phyloP scores from a whole-genome alignment of 2,329 filamentous ascomycete species.

The Graphium sp. region DNA sequence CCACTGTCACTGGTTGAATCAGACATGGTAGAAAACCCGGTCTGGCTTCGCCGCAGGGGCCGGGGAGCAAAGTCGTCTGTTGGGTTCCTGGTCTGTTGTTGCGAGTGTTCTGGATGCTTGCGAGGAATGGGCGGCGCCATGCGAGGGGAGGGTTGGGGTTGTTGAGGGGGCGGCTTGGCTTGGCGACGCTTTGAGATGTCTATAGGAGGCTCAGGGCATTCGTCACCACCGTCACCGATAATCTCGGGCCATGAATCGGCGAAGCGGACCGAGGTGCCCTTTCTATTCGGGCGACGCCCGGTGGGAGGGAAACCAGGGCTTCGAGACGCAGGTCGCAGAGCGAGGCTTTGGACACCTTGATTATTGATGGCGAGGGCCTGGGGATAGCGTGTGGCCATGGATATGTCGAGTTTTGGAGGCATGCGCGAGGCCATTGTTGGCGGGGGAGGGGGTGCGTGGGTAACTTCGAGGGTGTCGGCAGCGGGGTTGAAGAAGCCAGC shows the following conservation, averaged over 20 bases:
- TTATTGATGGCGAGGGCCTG: constrained; percentile 29
- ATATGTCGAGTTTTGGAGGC: constrained; percentile 36
- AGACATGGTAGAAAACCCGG: background rate
- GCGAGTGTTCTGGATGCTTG: too few relatives aligned
- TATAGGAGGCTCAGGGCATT: constrained; percentile 53
- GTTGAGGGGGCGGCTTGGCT: constrained; percentile 8
- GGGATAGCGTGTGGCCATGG: constrained; percentile 35
- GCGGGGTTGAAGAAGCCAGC: constrained; percentile 42
- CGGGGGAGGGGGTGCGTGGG: constrained; percentile 28
- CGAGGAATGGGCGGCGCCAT: background rate
- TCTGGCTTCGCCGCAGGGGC: background rate
- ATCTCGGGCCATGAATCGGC: constrained; percentile 55
- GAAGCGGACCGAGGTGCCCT: constrained; percentile 62
- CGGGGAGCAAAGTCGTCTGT: background rate
- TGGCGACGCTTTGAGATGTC: constrained; percentile 46
- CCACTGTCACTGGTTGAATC: background rate
- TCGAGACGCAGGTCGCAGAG: constrained; percentile 18
- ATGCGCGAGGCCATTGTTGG: constrained; percentile 11
- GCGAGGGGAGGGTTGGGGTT: constrained; percentile 5
- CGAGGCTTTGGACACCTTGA: constrained; percentile 24
- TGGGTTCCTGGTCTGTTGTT: too few relatives aligned
- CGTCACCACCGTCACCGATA: constrained; percentile 85
- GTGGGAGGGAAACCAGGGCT: constrained; percentile 23
- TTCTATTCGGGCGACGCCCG: constrained; percentile 33
- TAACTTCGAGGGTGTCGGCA: constrained; percentile 35